Conservation (phyloP, 257 asterid species). For the Jasminum sambac region DNA sequence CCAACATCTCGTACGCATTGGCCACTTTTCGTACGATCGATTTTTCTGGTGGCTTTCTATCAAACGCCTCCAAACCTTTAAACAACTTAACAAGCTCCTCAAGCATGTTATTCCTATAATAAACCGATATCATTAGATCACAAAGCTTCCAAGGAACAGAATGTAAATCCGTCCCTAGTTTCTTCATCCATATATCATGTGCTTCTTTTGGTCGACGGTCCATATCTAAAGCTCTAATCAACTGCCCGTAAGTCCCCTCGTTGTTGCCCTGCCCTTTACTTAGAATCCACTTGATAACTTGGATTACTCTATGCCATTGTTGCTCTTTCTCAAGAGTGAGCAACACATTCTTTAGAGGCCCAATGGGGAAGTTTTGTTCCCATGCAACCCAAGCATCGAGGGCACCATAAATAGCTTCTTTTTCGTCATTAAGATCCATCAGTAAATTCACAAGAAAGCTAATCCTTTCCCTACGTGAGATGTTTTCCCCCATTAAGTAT, state of each 20-base stretch:
- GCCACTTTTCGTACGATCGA: conserved; percentile 72
- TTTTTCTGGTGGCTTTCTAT: conserved; percentile 79
- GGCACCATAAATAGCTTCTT: conserved; percentile 62
- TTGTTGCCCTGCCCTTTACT: conserved; percentile 94
- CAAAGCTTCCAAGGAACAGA: conserved; percentile 84
- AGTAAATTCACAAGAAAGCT: conserved; percentile 58
- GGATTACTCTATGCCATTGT: conserved; percentile 79
- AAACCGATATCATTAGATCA: conserved; percentile 68
- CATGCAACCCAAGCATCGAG: conserved; percentile 96
- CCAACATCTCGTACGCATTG: conserved; percentile 70
- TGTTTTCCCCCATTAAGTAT: conserved; percentile 64
- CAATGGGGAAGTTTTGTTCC: conserved; percentile 82
- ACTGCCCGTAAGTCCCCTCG: conserved; percentile 71
- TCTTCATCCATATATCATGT: conserved; percentile 69
- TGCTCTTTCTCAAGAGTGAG: conserved; percentile 75
- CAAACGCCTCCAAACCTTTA: conserved; percentile 73
- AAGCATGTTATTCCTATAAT: conserved; percentile 68
- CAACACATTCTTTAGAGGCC: conserved; percentile 54
- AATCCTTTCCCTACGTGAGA: conserved; percentile 66
- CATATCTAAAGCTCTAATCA: conserved; percentile 81
- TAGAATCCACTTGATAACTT: conserved; percentile 90
- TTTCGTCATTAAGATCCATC: conserved; percentile 52
- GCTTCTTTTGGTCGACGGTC: conserved; percentile 77
- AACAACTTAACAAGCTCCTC: conserved; percentile 76
- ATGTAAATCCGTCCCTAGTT: conserved; percentile 67